Evolutionary conservation across 1,284 basidiomycete genomes (phyloP), one percentile per base, ranked within the genome.

Genomic region (Cutaneotrichosporon sp.): DNA sequence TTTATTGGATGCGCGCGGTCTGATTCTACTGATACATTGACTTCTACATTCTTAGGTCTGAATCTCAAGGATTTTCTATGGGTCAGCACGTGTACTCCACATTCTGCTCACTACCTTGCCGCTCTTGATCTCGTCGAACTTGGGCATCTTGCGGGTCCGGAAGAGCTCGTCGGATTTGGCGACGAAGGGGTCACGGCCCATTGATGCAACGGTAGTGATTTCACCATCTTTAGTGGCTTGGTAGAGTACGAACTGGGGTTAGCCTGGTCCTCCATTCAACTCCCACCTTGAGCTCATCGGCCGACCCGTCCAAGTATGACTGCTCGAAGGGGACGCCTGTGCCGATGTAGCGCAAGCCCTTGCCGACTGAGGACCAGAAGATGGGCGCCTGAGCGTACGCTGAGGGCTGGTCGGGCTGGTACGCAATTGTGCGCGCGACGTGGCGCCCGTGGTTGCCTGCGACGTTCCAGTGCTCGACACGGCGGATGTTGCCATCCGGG

Each of bases 381-480:
- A 93, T 78, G 0, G 91, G 89, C 6, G 90, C 78, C 74, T 90
- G 91, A 54, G 80, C 79, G 60, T 70, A 75, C 10, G 59, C 57
- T n/a, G n/a, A n/a, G 11, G 62, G 60, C 6, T 67, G 68, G 24
- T 61, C 55, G 5, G 84, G 79, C 41, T 29, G 37, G 22, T 26
- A 35, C 2, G 54, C 49, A 60, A 93, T 88, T 7, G 81, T 85
- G 70, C 84, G 82, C 0, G 86, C 91, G 19, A 88, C 86, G 8
- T 86, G 82, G 50, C 90, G 83, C 2, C 90, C 92, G 62, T 94
- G 87, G 71, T 90, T 90, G 37, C 84, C 82, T 19, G 87, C 87
- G 54, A 89, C 85, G 82, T 87, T 70, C 53, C 70, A 68, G 57
- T 55, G 51, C 53, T 51, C 59, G 38, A 56, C 55, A 27, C 56